These are phyloP conservation scores for Podila verticillata DNA, from an alignment of 192 early-diverging fungal species.

Conservation along the genomic window DNA sequence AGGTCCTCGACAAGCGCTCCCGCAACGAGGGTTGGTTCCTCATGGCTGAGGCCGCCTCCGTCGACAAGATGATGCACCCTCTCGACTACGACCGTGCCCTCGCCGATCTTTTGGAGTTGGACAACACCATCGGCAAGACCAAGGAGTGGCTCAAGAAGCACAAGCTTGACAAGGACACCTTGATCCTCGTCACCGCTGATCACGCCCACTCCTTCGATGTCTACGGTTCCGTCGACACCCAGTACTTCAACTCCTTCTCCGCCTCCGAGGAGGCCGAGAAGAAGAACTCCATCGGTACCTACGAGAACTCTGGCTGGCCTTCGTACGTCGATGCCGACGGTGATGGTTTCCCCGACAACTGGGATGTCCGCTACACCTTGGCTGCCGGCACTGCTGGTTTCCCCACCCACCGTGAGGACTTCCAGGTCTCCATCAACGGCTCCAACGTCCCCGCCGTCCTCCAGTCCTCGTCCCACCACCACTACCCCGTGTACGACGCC, in stretches of 20 bases:
- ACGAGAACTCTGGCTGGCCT: constrained; percentile 60
- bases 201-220: constrained; percentile 73
- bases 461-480: constrained; percentile 39
- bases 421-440: constrained; percentile 51
- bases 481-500: constrained; percentile 28
- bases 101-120: constrained; percentile 72
- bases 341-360: constrained; percentile 62
- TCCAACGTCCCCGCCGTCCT: constrained; percentile 46
- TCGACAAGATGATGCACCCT: constrained; percentile 72
- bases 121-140: constrained; percentile 66
- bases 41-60: constrained; percentile 71
- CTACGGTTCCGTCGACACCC: constrained; percentile 68
- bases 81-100: constrained; percentile 71
- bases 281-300: constrained; percentile 59
- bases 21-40: constrained; percentile 72
- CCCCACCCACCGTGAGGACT: constrained; percentile 58
- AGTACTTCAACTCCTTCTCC: constrained; percentile 59
- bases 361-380: constrained; percentile 53
- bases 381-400: constrained; percentile 54
- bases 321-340: constrained; percentile 55
- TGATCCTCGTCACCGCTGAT: constrained; percentile 73
- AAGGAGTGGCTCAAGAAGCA: constrained; percentile 60
- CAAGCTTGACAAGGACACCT: constrained; percentile 61
- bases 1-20: constrained; percentile 65
- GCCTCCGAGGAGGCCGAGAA: constrained; percentile 49